Evolutionary conservation across 169 alveolate genomes (phyloP), one percentile per base, ranked within the genome.

Genomic region (Eimeria sp.): DNA sequence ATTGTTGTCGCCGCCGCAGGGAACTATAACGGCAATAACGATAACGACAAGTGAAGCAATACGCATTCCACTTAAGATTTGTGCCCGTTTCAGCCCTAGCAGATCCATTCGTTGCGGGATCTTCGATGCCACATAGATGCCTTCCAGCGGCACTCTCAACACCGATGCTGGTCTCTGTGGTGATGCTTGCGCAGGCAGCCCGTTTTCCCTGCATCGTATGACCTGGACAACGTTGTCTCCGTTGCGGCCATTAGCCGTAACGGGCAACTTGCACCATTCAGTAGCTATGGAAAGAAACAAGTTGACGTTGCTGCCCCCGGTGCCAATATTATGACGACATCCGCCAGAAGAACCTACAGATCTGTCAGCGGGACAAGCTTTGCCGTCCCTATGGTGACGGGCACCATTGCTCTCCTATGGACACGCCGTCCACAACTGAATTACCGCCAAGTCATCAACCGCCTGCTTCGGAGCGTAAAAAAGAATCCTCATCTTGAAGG

Each of bases 311-410:
- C 96, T 20, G 97, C 97, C 20, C 97, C 97, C 2, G 97, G 97
- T 3, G 91, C 87, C 14, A 76, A 91, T 33, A 90, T 95, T 20
- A 77, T 90, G 90, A 46, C 96, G 56, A 95, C 97, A 3, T 95
- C 91, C 8, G 80, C 83, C 52, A 37, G 89, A 23, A 71, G 89
- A 60, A 91, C 80, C 56, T 97, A 97, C 71, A 54, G 97, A 40
- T 77, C 96, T 30, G 96, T 96, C 95, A 95, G 95, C 33, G 98
- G 98, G 9, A 97, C 98, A 60, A 95, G 97, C 89, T 96, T 97
- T 72, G 97, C 98, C 23, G 97, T 97, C 52, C 98, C 98, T 3
- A 82, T 96, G 74, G 97, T 97, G 77, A 94, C 97, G 27, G 98
- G 98, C 74, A 93, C 97, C 64, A 97, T 97, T 14, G 98, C 97